Evolutionary conservation across 495 filamentous ascomycete species (phyloP), one percentile per base, ranked within the genome.

Genomic region (Astrocystis sublimbata): DNA sequence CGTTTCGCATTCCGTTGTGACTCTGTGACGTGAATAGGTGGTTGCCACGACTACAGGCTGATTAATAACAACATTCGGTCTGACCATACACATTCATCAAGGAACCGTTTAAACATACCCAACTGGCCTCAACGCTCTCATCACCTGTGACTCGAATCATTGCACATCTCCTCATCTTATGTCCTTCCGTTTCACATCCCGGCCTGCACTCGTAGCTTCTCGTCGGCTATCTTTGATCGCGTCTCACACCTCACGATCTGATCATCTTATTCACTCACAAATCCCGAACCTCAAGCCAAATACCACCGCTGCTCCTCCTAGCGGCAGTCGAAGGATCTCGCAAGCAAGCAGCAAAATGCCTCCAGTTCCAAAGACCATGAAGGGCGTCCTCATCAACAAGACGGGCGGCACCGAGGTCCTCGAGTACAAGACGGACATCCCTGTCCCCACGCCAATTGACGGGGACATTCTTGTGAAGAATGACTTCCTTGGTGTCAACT

Each of bases 381-480:
- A 88, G 63, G 92, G 83, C 65, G 79, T 96, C 63, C 63, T 87
- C 58, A 84, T 96, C 74, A 83, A 90, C 64, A 83, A 89, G 71
- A 86, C 83, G 42, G 93, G 93, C 60, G 93, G 90, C 33, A 75
- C 82, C 4, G 91, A 96, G 52, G 91, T 93, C 31, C 79, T 97
- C 21, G 75, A 92, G 65, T 86, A 89, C 75, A 87, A 81, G 69
- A 86, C 86, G 49, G 85, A 92, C 66, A 71, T 92, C 4, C 92
- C 92, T 21, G 87, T 96, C 9, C 92, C 93, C 0, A 76, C 79
- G 24, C 86, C 87, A 30, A 75, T 85, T 53, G 85, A 88, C 42
- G 88, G 86, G 47, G 81, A 97, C 60, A 62, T 97, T 30, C 83
- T 98, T 3, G 85, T 98, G 47, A 90, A 90, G 75, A 97, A 97